Base-by-base conservation (phyloP, 192 early-diverging fungal genomes). In the Lobulomyces angularis region DNA sequence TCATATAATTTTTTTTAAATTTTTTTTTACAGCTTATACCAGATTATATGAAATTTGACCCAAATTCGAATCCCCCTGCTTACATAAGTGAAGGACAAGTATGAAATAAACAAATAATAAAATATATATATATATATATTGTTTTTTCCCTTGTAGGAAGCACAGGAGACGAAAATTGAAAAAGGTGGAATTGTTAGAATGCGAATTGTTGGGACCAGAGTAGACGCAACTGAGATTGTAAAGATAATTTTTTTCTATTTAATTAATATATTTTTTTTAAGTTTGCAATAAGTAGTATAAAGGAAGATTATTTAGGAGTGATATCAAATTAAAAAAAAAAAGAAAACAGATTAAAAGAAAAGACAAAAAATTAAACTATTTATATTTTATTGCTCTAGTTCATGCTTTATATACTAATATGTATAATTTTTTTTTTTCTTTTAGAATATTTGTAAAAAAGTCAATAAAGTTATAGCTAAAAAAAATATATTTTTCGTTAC, bases 281-380 rank as follows among this genome's bases (percentile, higher is more conserved):
- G 86, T 85, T 83, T 65, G 86, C 87, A 18, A 90, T 90, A 43
- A 90, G 90, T 17, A 91, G 89, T 3, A 92, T 97, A 59, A 95
- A 93, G 60, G 90, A 97, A 53, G 90, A 97, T 75, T 97, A 84
- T 43, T 57, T 95, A 35, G 88, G 89, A 1, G n/a, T n/a, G n/a
- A n/a, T n/a, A n/a, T n/a, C n/a, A n/a, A n/a, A n/a, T n/a, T n/a
- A n/a, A n/a, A n/a, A n/a, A n/a, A n/a, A n/a, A n/a, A n/a, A n/a
- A n/a, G n/a, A n/a, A n/a, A n/a, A n/a, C n/a, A n/a, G n/a, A n/a
- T n/a, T n/a, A n/a, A n/a, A n/a, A n/a, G n/a, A n/a, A n/a, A n/a
- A n/a, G n/a, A n/a, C n/a, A n/a, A n/a, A n/a, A n/a, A n/a, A n/a
- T n/a, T n/a, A n/a, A n/a, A n/a, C n/a, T n/a, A n/a, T n/a, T n/a